phyloP scores from a whole-genome alignment of 164 flowering plant genomes.

The Liriodendron chinense region DNA sequence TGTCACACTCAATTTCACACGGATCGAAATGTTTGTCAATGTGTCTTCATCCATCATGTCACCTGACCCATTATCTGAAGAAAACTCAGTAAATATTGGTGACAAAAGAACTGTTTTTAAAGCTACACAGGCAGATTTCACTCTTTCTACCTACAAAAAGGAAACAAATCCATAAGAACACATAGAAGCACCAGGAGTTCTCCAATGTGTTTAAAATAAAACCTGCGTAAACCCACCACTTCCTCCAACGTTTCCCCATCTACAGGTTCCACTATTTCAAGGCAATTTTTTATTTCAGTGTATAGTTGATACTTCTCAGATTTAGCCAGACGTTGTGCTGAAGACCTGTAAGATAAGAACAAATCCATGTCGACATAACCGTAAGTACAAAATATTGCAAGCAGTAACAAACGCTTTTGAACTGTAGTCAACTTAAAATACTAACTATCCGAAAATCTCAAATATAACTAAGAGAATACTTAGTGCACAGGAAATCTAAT shows the following conservation, averaged over 20 bases:
- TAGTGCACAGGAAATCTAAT: constrained; percentile 5
- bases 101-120: constrained; percentile 64
- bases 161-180: constrained; percentile 10
- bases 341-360: constrained; percentile 40
- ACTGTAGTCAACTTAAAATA: not conserved
- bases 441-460: not conserved
- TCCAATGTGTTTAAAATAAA: not conserved
- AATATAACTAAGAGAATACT: constrained; percentile 1
- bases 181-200: constrained; percentile 5
- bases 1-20: constrained; percentile 71
- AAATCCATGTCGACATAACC: not conserved
- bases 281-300: constrained; percentile 57
- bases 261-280: constrained; percentile 58
- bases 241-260: constrained; percentile 58
- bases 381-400: not conserved
- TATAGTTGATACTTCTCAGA: constrained; percentile 58
- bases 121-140: constrained; percentile 55
- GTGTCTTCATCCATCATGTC: constrained; percentile 97
- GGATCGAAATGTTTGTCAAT: constrained; percentile 57
- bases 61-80: constrained; percentile 55
- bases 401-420: not conserved
- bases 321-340: constrained; percentile 43
- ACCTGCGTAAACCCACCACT: constrained; percentile 42
- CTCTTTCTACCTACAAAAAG: constrained; percentile 63
- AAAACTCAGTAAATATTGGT: constrained; percentile 65